A percentile compares a stretch with the other conserved stretches of the same genome.
These are phyloP conservation scores for Venturia aucupariae DNA, from an alignment of 2,329 filamentous ascomycete genomes.

Conservation along the genomic window DNA sequence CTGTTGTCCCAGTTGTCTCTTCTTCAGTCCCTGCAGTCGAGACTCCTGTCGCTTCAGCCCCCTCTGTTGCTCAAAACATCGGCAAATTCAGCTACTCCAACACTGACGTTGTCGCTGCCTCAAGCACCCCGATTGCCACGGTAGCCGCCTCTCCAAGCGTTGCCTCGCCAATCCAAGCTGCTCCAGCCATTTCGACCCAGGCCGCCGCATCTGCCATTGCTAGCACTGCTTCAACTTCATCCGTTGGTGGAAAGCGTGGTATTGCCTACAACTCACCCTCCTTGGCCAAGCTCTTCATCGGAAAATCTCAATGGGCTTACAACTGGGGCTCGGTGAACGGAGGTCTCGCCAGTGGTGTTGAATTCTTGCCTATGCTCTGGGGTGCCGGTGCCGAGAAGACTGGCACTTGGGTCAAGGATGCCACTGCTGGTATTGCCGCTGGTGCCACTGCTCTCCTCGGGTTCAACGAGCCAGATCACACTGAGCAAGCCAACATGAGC, in stretches of 20 bases:
- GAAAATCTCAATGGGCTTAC: slow-evolving; percentile 48
- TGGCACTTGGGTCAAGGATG: slow-evolving; percentile 19
- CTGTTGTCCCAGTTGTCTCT: background rate
- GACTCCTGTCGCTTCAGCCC: background rate
- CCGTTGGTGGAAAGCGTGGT: slow-evolving; percentile 47
- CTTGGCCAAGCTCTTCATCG: slow-evolving; percentile 43
- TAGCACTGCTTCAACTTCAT: slow-evolving; percentile 9
- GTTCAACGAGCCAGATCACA: slow-evolving; percentile 30
- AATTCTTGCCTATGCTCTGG: slow-evolving; percentile 57
- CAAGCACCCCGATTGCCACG: background rate
- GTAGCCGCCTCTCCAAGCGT: slow-evolving; percentile 2
- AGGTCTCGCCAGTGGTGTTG: slow-evolving; percentile 29
- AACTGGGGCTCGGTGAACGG: slow-evolving; percentile 53
- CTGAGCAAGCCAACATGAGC: slow-evolving; percentile 27
- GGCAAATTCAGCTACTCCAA: slow-evolving; percentile 4
- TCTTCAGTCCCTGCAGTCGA: background rate
- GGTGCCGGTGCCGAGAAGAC: slow-evolving; percentile 16
- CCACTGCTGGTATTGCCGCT: slow-evolving; percentile 18
- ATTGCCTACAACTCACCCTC: slow-evolving; percentile 55
- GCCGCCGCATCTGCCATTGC: background rate
- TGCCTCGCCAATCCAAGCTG: background rate
- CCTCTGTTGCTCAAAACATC: background rate
- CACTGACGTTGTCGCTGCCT: background rate
- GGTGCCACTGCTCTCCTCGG: slow-evolving; percentile 22
- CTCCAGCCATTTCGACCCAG: background rate